Evolutionary conservation across 306 rosid genomes (phyloP).

Genomic region (Medicago arabica): DNA sequence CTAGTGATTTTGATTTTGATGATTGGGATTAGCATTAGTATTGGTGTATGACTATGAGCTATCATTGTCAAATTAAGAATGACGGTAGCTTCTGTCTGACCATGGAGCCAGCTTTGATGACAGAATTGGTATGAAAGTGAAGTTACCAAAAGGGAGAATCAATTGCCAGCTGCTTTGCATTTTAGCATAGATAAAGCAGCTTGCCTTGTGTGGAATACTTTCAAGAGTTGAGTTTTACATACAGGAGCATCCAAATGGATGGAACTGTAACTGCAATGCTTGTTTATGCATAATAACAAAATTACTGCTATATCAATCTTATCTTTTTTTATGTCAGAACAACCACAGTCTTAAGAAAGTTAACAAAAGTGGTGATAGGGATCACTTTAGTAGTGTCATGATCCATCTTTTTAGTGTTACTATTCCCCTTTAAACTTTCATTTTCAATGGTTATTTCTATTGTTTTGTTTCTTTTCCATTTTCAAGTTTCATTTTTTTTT

Average conservation of each 20-base stretch:
- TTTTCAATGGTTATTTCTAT: conserved; percentile 8
- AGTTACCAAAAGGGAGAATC: conserved; percentile 48
- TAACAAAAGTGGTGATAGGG: conserved; percentile 10
- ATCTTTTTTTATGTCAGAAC: conserved; percentile 49
- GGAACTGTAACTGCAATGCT: conserved; percentile 41
- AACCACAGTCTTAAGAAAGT: conserved; percentile 53
- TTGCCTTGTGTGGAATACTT: conserved; percentile 31
- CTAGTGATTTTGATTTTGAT: conserved; percentile 15
- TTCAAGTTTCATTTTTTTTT: conserved; percentile 8
- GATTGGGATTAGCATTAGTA: conserved; percentile 32
- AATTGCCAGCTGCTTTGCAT: conserved; percentile 37
- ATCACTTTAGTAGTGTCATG: conserved; percentile 43
- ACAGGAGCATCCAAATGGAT: conserved; percentile 34
- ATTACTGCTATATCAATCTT: conserved; percentile 36
- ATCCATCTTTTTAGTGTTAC: conserved; percentile 38
- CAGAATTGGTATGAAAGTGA: conserved; percentile 42
- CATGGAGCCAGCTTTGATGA: conserved; percentile 40
- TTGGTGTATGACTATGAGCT: conserved; percentile 1
- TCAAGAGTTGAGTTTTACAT: conserved; percentile 36
- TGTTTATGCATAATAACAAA: conserved; percentile 14
- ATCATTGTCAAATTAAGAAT: conserved; percentile 47
- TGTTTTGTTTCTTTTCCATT: background rate
- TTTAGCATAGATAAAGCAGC: conserved; percentile 40
- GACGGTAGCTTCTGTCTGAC: conserved; percentile 39
- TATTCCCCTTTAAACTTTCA: conserved; percentile 42